phyloP scores from a whole-genome alignment of 108 stramenopile species.

The Epithemia pelagica region DNA sequence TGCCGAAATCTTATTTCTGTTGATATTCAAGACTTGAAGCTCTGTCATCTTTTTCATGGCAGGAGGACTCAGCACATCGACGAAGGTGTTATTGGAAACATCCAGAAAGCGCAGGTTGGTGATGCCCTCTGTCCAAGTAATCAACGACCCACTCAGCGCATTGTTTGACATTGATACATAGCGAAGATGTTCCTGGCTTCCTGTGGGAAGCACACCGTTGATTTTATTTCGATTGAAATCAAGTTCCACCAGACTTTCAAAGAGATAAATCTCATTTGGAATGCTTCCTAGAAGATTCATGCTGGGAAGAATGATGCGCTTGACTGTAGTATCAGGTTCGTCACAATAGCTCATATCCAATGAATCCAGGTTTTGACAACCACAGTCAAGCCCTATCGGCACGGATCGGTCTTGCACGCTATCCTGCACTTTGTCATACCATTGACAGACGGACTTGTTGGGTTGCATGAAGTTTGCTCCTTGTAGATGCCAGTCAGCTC shows the following conservation, averaged over 20 bases:
- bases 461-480: background rate
- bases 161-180: conserved; percentile 14
- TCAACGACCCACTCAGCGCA: conserved; percentile 9
- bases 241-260: background rate
- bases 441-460: background rate
- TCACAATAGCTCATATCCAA: background rate
- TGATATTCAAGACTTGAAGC: background rate
- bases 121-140: conserved; percentile 11
- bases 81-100: conserved; percentile 5
- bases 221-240: background rate
- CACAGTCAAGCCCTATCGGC: background rate
- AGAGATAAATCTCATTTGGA: conserved; percentile 8
- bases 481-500: conserved; percentile 21
- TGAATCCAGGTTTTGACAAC: background rate
- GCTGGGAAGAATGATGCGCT: background rate
- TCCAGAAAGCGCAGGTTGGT: conserved; percentile 12
- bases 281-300: conserved; percentile 6
- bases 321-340: background rate
- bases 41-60: background rate
- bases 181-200: background rate
- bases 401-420: background rate
- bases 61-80: background rate
- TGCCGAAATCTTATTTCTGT: background rate
- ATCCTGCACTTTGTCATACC: background rate
- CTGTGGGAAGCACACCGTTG: background rate